Percentiles rank a stretch among this genome's conserved stretches.
These are phyloP conservation scores for Lachancea dasiensis DNA, from an alignment of 805 yeast species.

Conservation along the genomic window DNA sequence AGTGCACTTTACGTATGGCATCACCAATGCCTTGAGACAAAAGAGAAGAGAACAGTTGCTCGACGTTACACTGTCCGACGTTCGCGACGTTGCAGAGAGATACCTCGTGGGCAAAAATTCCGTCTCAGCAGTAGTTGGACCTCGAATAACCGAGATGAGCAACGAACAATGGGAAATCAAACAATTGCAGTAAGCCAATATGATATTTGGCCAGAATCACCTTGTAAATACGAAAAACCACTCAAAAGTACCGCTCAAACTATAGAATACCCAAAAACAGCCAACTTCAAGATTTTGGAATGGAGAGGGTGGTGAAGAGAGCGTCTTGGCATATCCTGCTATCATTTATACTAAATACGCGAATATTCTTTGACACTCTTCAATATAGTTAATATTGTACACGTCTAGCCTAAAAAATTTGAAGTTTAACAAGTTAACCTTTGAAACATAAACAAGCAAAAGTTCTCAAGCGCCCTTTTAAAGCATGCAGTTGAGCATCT, in stretches of 20 bases:
- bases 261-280: too few species aligned
- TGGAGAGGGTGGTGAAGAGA: too few species aligned
- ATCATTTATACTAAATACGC: too few species aligned
- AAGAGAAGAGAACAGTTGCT: slow-evolving; percentile 68
- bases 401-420: not conserved
- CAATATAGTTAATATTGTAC: too few species aligned
- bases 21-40: slow-evolving; percentile 76
- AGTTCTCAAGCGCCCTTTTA: not conserved
- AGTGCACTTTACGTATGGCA: slow-evolving; percentile 55
- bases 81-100: slow-evolving; percentile 58
- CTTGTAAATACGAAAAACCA: slow-evolving; percentile 2
- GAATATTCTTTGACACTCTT: not conserved
- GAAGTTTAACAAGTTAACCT: not conserved
- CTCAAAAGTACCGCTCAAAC: not conserved
- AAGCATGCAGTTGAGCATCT: slow-evolving; percentile 8
- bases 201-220: too few species aligned
- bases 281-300: too few species aligned
- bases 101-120: slow-evolving; percentile 41
- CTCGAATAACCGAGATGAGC: slow-evolving; percentile 5
- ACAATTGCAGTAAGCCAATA: slow-evolving; percentile 1
- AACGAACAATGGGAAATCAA: slow-evolving; percentile 4
- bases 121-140: slow-evolving; percentile 44
- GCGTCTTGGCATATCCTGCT: too few species aligned
- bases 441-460: not conserved
- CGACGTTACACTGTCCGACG: slow-evolving; percentile 56